Percentiles rank a stretch among this genome's conserved stretches.
These are phyloP conservation scores for Blastobotrys apis DNA, from an alignment of 1,139 yeast species.

Conservation along the genomic window DNA sequence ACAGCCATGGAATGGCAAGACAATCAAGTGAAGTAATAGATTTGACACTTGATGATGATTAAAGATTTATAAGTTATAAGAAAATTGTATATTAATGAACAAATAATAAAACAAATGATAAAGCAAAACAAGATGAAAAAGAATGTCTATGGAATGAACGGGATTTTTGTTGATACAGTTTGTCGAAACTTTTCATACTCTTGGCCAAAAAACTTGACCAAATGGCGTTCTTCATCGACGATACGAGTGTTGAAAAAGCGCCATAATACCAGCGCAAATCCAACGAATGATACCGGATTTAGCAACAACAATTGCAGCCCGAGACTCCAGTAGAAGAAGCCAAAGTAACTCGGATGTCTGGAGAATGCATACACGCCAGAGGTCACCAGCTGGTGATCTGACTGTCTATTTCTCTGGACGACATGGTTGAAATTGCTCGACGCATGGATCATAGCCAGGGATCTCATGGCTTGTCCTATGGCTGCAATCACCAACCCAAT, in stretches of 20 bases:
- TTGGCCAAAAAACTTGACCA: constrained; percentile 64
- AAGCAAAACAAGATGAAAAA: too few relatives aligned
- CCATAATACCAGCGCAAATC: constrained; percentile 52
- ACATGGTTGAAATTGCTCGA: constrained; percentile 83
- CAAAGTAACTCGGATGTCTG: constrained; percentile 89
- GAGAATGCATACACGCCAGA: constrained; percentile 58
- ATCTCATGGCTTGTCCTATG: constrained; percentile 63
- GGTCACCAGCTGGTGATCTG: constrained; percentile 63
- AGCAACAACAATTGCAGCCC: constrained; percentile 72
- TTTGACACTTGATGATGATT: constrained; percentile 26
- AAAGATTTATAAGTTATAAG: constrained; percentile 6
- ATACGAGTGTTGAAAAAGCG: constrained; percentile 67
- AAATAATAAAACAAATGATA: background rate
- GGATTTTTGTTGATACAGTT: constrained; percentile 57
- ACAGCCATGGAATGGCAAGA: too few relatives aligned
- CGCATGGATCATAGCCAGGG: constrained; percentile 83
- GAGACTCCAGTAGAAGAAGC: constrained; percentile 90
- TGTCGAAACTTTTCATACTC: constrained; percentile 53
- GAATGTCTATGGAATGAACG: constrained; percentile 32
- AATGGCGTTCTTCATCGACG: constrained; percentile 56
- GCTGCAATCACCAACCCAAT: constrained; percentile 48
- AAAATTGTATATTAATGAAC: background rate
- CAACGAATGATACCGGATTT: constrained; percentile 53
- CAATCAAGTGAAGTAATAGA: constrained; percentile 26
- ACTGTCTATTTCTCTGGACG: constrained; percentile 51